Evolutionary conservation across 345 rosid genomes (phyloP).

Genomic region (Salix koriyanagi): DNA sequence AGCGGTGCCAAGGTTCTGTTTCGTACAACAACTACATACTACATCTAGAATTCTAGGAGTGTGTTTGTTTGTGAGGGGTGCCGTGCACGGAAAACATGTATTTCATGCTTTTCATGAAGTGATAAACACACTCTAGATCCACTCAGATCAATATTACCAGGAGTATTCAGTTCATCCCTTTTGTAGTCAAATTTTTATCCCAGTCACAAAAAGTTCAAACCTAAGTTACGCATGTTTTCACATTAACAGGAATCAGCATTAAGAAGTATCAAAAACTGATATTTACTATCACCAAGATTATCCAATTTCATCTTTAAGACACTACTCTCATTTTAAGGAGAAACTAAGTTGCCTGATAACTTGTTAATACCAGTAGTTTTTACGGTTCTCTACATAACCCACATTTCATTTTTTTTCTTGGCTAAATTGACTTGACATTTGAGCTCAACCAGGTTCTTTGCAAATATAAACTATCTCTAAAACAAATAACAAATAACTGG

Average conservation of each 20-base stretch:
- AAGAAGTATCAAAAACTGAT: neutral
- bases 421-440: neutral
- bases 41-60: neutral
- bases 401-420: neutral
- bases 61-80: no score
- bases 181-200: neutral
- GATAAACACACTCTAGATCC: neutral
- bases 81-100: no score
- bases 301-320: neutral
- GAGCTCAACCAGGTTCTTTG: neutral
- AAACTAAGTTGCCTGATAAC: neutral
- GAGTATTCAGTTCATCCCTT: neutral
- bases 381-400: neutral
- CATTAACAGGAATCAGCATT: neutral
- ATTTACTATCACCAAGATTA: neutral
- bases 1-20: neutral
- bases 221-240: neutral
- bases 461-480: neutral
- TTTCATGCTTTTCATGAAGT: no score
- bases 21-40: neutral
- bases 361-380: neutral
- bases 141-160: neutral
- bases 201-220: neutral
- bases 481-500: neutral
- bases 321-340: neutral